Evolutionary conservation across 495 filamentous ascomycete genomes (phyloP), one percentile per base, ranked within the genome.

Genomic region (Aspergillus biplanus): DNA sequence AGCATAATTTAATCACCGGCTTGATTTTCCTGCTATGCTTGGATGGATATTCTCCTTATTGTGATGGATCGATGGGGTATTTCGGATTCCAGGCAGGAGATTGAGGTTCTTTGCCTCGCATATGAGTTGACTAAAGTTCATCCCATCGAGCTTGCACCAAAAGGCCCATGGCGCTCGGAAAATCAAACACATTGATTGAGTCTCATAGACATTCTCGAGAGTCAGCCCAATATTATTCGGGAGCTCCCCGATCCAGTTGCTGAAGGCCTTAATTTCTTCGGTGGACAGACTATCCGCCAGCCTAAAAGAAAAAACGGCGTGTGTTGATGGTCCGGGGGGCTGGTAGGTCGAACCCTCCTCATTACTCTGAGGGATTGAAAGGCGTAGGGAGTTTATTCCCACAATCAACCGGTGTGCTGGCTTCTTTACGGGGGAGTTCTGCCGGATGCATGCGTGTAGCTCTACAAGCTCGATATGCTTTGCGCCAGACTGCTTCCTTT

Each of bases 131-230:
- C 12, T 21, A 48, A 48, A 48, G n/a, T 48, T 48, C 46, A 48
- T 13, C 12, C 46, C 16, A 48, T 48, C 16, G 12, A 48, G 11
- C 16, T 48, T 3, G n/a, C 46, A 48, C 46, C 46, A 15, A 48
- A 48, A 48, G 12, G 46, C 46, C 46, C 46, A 48, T 48, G 46
- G 16, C 13, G 46, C 46, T 7, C 46, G 46, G n/a, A 48, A 48
- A n/a, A 48, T 48, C 1, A 48, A 5, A 48, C 46, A 48, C 46
- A 48, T 48, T 0, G 46, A 48, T 4, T 48, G 13, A 7, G 46
- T 48, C 16, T 48, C n/a, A n/a, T 48, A 48, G 6, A 48, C 46
- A 48, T 48, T 48, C n/a, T 48, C 46, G 12, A 48, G 46, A 48
- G n/a, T n/a, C 12, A 48, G 46, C n/a, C 16, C 46, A 21, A 48